Evolutionary conservation across 2,329 filamentous ascomycete genomes (phyloP), one percentile per base, ranked within the genome.

Genomic region (Epichloe coenophiala): DNA sequence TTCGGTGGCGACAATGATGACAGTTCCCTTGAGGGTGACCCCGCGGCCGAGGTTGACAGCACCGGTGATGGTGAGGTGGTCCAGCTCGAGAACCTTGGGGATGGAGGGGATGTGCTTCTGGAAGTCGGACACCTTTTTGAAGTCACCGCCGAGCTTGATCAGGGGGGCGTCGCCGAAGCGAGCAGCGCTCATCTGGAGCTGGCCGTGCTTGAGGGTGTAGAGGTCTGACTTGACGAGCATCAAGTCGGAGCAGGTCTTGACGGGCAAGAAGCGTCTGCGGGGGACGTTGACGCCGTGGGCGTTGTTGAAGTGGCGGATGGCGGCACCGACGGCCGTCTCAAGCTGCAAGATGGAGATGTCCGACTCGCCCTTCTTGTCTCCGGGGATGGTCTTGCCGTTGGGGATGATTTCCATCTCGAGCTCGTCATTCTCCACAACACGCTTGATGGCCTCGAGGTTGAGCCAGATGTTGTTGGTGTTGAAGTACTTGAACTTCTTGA

Each of bases 401-500:
- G 93, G 90, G 62, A 98, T 98, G 68, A 98, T 98, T 76, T 98
- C 93, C 87, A 98, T 95, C 73, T 90, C 87, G 50, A 98, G 84
- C 77, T 97, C 91, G 69, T 95, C 88, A 71, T 94, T 89, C 81
- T 97, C 93, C 7, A 98, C 93, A 50, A 98, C 89, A 54, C 93
- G 90, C 85, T 97, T 97, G 74, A 98, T 86, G 60, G 93, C 93
- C 68, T 88, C 84, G 62, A 96, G 80, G 76, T 95, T 95, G 79
- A 98, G 86, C 93, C 93, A 98, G 74, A 98, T 96, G 81, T 98
- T 98, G 86, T 98, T 98, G 72, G 93, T 98, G 83, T 98, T 98
- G 85, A 98, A 98, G 83, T 98, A 98, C 81, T 95, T 96, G 86
- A 98, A 98, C 81, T 98, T 98, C 85, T 98, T 98, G 80, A 98